phyloP scores from a whole-genome alignment of 306 rosid species.

The Rosa chinensis region DNA sequence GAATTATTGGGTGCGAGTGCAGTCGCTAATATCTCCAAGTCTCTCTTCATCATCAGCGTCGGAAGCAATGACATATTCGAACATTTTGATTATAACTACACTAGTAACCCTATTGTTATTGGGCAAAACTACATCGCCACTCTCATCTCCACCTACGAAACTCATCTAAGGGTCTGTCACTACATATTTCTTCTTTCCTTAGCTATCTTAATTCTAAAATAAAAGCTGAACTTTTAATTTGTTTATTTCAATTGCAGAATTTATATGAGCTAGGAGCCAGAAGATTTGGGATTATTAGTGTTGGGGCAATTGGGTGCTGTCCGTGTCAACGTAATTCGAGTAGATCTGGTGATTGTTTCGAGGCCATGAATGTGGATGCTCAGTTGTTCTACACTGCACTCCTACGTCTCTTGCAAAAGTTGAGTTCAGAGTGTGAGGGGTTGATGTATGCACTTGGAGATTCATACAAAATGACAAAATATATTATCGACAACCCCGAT shows the following conservation, averaged over 20 bases:
- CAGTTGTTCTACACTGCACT: slow-evolving; percentile 18
- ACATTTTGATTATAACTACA: neutral
- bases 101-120: neutral
- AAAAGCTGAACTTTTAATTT: neutral
- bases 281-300: slow-evolving; percentile 18
- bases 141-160: slow-evolving; percentile 21
- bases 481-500: neutral
- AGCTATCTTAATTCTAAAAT: neutral
- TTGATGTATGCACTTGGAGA: slow-evolving; percentile 46
- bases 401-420: slow-evolving; percentile 10
- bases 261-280: slow-evolving; percentile 27
- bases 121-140: neutral
- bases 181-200: neutral
- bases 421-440: slow-evolving; percentile 34
- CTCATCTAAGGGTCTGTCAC: slow-evolving; percentile 14
- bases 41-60: slow-evolving; percentile 28
- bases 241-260: neutral
- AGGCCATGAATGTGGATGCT: slow-evolving; percentile 24
- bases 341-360: neutral
- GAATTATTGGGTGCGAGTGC: slow-evolving; percentile 8
- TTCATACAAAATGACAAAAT: slow-evolving; percentile 27
- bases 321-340: neutral
- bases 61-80: slow-evolving; percentile 34
- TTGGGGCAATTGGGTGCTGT: slow-evolving; percentile 28
- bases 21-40: slow-evolving; percentile 7